A percentile compares a stretch with the other conserved stretches of the same genome.
phyloP scores from a whole-genome alignment of 768 basidiomycete species.

The Pholiota molesta region DNA sequence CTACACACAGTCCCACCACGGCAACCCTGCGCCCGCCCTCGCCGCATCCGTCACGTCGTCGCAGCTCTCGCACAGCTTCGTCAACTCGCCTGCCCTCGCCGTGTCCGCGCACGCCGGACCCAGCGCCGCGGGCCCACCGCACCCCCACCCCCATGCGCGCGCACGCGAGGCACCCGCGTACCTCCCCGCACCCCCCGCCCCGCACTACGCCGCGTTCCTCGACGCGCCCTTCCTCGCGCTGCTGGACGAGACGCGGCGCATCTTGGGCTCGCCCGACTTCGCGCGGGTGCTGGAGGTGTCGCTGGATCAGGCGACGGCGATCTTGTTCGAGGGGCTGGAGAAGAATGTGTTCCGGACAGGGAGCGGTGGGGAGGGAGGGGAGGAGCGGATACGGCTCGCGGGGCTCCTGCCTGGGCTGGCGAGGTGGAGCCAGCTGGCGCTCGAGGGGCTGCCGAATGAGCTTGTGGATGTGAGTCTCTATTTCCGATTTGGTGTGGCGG shows the following conservation, averaged over 20 bases:
- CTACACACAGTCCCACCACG: constrained; percentile 13
- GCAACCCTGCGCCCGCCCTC: constrained; percentile 13
- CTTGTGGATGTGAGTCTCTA: constrained; percentile 72
- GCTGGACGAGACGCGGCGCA: constrained; percentile 66
- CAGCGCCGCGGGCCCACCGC: neutral
- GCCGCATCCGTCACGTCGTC: constrained; percentile 30
- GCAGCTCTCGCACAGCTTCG: constrained; percentile 34
- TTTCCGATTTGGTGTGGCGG: neutral
- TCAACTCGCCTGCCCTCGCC: constrained; percentile 26
- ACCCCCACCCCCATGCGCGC: neutral
- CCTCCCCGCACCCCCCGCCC: constrained; percentile 18
- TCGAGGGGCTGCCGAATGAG: constrained; percentile 76
- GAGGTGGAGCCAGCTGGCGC: constrained; percentile 71
- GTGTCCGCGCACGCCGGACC: constrained; percentile 10
- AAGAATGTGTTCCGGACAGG: constrained; percentile 55
- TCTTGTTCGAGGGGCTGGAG: constrained; percentile 66
- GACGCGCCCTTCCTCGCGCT: constrained; percentile 62
- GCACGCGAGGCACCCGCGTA: constrained; percentile 1
- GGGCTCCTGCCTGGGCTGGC: constrained; percentile 80
- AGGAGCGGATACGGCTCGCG: constrained; percentile 67
- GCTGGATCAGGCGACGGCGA: constrained; percentile 68
- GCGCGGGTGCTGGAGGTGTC: constrained; percentile 69
- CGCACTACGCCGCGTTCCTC: constrained; percentile 32
- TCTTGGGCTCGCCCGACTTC: constrained; percentile 73
- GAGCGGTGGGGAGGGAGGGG: constrained; percentile 8